These are phyloP conservation scores for Pelomyxa schiedti DNA, from an alignment of 78 protist genomes.

Conservation along the genomic window DNA sequence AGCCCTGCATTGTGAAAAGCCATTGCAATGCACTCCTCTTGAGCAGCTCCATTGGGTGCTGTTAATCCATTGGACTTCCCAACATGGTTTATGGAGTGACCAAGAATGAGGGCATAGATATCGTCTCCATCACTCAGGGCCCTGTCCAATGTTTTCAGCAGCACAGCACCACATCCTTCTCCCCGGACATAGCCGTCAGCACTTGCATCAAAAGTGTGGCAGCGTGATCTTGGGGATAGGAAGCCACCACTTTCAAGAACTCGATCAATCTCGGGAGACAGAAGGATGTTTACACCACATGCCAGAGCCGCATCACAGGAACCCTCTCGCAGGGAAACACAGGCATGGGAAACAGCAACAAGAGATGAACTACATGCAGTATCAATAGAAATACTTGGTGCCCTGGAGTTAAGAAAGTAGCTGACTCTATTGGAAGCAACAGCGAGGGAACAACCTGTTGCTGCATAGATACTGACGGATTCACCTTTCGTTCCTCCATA, in stretches of 20 bases:
- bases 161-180: slow-evolving; percentile 54
- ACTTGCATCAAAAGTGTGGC: slow-evolving; percentile 34
- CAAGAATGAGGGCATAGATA: background rate
- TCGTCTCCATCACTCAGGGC: background rate
- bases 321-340: slow-evolving; percentile 22
- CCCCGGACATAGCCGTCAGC: slow-evolving; percentile 72
- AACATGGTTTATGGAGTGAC: slow-evolving; percentile 10
- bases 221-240: slow-evolving; percentile 32
- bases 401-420: slow-evolving; percentile 46
- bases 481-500: no score
- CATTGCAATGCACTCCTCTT: background rate
- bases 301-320: slow-evolving; percentile 53
- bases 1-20: slow-evolving; percentile 1
- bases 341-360: slow-evolving; percentile 51
- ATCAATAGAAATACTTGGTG: slow-evolving; percentile 66
- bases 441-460: slow-evolving; percentile 21
- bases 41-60: slow-evolving; percentile 29
- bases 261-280: slow-evolving; percentile 19
- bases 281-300: slow-evolving; percentile 58
- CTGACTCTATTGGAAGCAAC: slow-evolving; percentile 60
- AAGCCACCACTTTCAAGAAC: slow-evolving; percentile 25
- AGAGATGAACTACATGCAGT: slow-evolving; percentile 80
- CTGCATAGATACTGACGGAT: no score
- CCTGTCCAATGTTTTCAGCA: slow-evolving; percentile 4
- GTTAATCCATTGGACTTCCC: slow-evolving; percentile 36